A percentile compares a stretch with the other conserved stretches of the same genome.
These are phyloP conservation scores for Podospora bellae-mahoneyi DNA, from an alignment of 495 filamentous ascomycete genomes.

Conservation along the genomic window DNA sequence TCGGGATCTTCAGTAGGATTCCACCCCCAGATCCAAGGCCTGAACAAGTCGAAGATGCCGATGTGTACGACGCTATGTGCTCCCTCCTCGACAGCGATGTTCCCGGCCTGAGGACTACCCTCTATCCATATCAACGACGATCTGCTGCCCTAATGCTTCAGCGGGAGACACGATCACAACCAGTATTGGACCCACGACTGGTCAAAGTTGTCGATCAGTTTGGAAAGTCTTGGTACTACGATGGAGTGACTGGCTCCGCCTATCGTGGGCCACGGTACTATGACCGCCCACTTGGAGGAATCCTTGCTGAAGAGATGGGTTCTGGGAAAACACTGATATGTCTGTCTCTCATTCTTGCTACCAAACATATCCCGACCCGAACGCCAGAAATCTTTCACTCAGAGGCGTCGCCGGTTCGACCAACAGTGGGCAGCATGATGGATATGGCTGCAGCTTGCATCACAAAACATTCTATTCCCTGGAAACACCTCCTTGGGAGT, in stretches of 20 bases:
- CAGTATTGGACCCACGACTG: constrained; percentile 71
- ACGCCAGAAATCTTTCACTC: constrained; percentile 49
- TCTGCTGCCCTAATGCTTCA: constrained; percentile 86
- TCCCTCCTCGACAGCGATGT: constrained; percentile 56
- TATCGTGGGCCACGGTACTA: constrained; percentile 64
- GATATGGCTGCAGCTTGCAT: constrained; percentile 72
- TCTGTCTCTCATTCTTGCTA: constrained; percentile 77
- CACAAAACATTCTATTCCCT: constrained; percentile 63
- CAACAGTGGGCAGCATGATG: constrained; percentile 29
- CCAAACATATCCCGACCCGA: constrained; percentile 62
- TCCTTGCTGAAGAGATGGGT: constrained; percentile 67
- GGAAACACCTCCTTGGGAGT: constrained; percentile 56
- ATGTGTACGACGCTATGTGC: constrained; percentile 59
- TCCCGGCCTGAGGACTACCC: constrained; percentile 59
- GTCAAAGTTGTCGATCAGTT: constrained; percentile 53
- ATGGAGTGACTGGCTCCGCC: constrained; percentile 59
- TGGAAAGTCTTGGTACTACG: constrained; percentile 67
- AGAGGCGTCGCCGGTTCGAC: constrained; percentile 13
- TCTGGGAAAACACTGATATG: constrained; percentile 88
- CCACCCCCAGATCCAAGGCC: constrained; percentile 63
- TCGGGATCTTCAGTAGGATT: constrained; percentile 83
- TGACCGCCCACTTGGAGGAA: constrained; percentile 73
- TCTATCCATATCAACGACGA: constrained; percentile 77
- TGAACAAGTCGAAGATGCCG: constrained; percentile 50
- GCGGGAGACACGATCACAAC: constrained; percentile 63